phyloP scores from a whole-genome alignment of 805 yeast species.

The Myxozyma sirexii region DNA sequence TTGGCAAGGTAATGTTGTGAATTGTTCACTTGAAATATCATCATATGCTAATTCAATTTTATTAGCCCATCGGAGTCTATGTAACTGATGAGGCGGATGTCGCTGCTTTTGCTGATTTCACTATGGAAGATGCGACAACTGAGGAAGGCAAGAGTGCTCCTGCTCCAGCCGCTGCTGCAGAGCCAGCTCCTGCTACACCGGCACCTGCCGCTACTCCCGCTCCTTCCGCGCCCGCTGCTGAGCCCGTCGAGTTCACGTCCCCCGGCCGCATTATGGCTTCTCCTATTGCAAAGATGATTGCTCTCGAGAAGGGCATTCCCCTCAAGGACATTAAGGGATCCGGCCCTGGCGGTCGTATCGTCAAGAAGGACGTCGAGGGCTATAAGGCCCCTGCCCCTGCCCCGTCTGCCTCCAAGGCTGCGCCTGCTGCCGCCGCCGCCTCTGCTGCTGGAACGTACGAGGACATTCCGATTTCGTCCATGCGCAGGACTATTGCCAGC shows the following conservation, averaged over 20 bases:
- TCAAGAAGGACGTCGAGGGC: conserved; percentile 85
- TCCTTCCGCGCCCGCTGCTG: conserved; percentile 44
- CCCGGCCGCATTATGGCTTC: conserved; percentile 83
- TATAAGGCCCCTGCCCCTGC: conserved; percentile 51
- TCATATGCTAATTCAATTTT: background rate
- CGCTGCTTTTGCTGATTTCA: conserved; percentile 82
- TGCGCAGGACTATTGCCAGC: conserved; percentile 92
- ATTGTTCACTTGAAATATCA: background rate
- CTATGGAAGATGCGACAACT: conserved; percentile 67
- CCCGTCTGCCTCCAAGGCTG: conserved; percentile 34
- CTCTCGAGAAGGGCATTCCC: conserved; percentile 87
- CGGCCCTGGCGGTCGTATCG: conserved; percentile 94
- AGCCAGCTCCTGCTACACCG: conserved; percentile 39
- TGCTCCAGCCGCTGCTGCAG: conserved; percentile 46
- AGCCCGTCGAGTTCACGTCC: conserved; percentile 39
- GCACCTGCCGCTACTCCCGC: conserved; percentile 40
- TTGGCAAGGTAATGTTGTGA: conserved; percentile 57
- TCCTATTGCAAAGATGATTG: conserved; percentile 90
- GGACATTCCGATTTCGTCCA: conserved; percentile 83
- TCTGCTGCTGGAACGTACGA: conserved; percentile 59
- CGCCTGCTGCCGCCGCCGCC: conserved; percentile 45
- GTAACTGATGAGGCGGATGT: conserved; percentile 87
- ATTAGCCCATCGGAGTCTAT: conserved; percentile 86
- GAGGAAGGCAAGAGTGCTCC: conserved; percentile 43
- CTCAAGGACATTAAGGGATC: conserved; percentile 84